phyloP scores from a whole-genome alignment of 192 early-diverging fungal genomes.

The Backusella sp. region DNA sequence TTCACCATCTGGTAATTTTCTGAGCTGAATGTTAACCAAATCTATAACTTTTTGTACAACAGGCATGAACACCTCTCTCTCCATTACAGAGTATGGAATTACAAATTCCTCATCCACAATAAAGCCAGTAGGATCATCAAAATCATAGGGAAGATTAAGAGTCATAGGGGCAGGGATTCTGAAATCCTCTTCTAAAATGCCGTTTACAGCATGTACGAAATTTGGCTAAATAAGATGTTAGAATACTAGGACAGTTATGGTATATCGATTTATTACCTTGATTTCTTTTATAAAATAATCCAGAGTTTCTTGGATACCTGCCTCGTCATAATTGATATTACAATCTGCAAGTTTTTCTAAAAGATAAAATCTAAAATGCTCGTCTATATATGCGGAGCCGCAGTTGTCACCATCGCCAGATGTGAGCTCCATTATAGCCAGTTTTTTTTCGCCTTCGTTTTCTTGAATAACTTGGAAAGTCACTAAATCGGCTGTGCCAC shows the following conservation, averaged over 20 bases:
- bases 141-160: conserved; percentile 3
- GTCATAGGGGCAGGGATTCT: conserved; percentile 36
- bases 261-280: conserved; percentile 24
- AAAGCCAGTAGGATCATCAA: background rate
- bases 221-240: conserved; percentile 27
- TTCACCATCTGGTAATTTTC: conserved; percentile 25
- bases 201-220: conserved; percentile 43
- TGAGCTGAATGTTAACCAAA: conserved; percentile 43
- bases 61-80: conserved; percentile 46
- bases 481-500: conserved; percentile 54
- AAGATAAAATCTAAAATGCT: conserved; percentile 44
- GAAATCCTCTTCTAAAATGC: conserved; percentile 38
- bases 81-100: conserved; percentile 41
- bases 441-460: background rate
- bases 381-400: conserved; percentile 49
- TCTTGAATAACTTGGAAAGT: conserved; percentile 42
- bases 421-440: conserved; percentile 43
- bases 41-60: conserved; percentile 42
- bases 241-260: background rate
- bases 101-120: conserved; percentile 24
- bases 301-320: conserved; percentile 29
- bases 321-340: conserved; percentile 32
- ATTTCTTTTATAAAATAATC: conserved; percentile 46
- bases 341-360: conserved; percentile 36
- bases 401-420: conserved; percentile 55